Conservation (phyloP, 2,329 filamentous ascomycete genomes). For the Scedosporium minutisporum region DNA sequence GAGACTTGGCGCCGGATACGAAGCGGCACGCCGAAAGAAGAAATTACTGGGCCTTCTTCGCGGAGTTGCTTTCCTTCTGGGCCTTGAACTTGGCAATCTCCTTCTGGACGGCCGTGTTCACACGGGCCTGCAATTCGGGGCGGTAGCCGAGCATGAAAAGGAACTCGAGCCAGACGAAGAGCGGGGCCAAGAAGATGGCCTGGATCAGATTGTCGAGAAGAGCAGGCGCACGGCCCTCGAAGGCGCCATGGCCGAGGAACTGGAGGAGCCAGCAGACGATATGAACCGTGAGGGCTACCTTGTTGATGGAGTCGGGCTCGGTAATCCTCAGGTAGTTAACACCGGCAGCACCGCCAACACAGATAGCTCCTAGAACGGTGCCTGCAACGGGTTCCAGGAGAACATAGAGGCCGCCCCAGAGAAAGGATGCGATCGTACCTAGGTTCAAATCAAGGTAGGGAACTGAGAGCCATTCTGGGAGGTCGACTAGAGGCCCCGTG, state of each 20-base stretch:
- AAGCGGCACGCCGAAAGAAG: not conserved
- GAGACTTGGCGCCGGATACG: no score
- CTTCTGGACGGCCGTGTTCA: constrained; percentile 64
- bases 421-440: constrained; percentile 52
- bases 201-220: constrained; percentile 86
- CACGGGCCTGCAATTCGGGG: constrained; percentile 71
- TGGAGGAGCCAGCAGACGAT: constrained; percentile 76
- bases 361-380: constrained; percentile 61
- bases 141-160: constrained; percentile 87
- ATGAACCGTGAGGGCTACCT: constrained; percentile 56
- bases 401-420: constrained; percentile 74
- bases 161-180: constrained; percentile 95
- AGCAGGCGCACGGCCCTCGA: constrained; percentile 80
- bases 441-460: constrained; percentile 59
- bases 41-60: not conserved
- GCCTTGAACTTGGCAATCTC: constrained; percentile 69
- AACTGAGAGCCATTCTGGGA: constrained; percentile 57
- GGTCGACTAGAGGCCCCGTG: constrained; percentile 51
- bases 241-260: constrained; percentile 83
- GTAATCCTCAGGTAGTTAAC: constrained; percentile 64
- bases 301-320: constrained; percentile 37
- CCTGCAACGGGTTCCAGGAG: constrained; percentile 92
- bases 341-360: constrained; percentile 64
- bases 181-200: constrained; percentile 82
- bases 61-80: constrained; percentile 10